phyloP scores from a whole-genome alignment of 2,329 filamentous ascomycete species.

The Boeremia exigua region DNA sequence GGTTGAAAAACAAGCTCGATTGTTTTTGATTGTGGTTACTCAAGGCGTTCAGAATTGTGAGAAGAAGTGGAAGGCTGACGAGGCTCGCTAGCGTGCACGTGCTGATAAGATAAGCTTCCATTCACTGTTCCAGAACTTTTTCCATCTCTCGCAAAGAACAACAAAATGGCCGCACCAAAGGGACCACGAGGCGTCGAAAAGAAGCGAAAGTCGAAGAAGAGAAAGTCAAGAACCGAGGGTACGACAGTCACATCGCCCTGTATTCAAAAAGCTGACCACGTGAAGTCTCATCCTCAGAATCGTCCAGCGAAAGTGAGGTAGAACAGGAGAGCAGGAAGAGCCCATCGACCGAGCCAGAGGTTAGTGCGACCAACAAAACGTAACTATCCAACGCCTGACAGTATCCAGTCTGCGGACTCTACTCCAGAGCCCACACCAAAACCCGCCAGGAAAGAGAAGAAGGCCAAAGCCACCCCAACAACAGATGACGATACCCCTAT shows the following conservation, averaged over 20 bases:
- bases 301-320: conserved; percentile 38
- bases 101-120: conserved; percentile 35
- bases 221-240: conserved; percentile 41
- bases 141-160: conserved; percentile 5
- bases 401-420: not conserved
- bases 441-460: conserved; percentile 22
- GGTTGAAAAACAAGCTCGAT: no score
- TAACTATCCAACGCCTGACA: not conserved
- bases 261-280: conserved; percentile 14
- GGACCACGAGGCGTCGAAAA: conserved; percentile 26
- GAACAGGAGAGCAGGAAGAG: conserved; percentile 18
- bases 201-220: conserved; percentile 38
- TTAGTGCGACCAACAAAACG: not conserved
- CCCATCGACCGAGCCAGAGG: conserved; percentile 6
- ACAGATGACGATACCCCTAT: conserved; percentile 26
- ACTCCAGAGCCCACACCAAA: conserved; percentile 12
- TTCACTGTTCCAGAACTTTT: conserved; percentile 32
- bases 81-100: conserved; percentile 33
- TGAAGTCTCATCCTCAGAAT: conserved; percentile 40
- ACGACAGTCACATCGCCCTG: not conserved
- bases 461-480: conserved; percentile 12
- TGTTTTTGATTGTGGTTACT: no score
- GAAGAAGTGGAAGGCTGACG: no score
- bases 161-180: conserved; percentile 33
- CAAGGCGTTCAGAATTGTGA: no score